Base-by-base conservation (phyloP, 116 monocot species). In the Phalaenopsis hybrid region DNA sequence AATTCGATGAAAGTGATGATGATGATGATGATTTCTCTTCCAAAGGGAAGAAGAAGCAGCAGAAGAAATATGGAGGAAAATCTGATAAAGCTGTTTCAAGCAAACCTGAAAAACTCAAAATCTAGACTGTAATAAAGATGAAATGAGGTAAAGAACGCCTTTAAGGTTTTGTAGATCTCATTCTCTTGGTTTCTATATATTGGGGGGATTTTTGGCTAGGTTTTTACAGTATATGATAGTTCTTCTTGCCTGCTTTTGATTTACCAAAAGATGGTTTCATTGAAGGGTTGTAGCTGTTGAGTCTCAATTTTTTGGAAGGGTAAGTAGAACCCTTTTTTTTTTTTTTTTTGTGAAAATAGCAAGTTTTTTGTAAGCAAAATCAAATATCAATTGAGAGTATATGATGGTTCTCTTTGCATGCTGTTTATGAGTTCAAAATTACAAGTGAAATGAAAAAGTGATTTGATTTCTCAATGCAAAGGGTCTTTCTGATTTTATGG, bases 21-120 rank as follows among this genome's bases (percentile, higher is more conserved):
- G 88, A 86, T 75, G 91, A 90, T 41, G 82, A 52, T 25, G 87
- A 81, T 83, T 67, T 46, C 34, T 65, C 34, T 68, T 41, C 78
- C 49, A 89, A 88, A 44, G 84, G 87, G 5, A 88, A 88, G 77
- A 86, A 84, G 3, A 43, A 78, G 17, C 89, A 88, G 77, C 72
- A 37, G 15, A 89, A 85, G 83, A 88, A 80, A 83, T 11, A 12
- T 68, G 44, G 82, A 20, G 69, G 50, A 25, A 82, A 81, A 75
- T 81, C 82, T 55, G 55, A 55, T 55, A 55, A 55, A 55, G 55
- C 55, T 81, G 81, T 4, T 75, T 18, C 33, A 72, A 74, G 13
- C 44, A 74, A 13, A 51, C n/a, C 31, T 59, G 80, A 75, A 18
- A 78, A 50, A 44, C 21, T 58, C 59, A 80, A 84, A 34, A 48